These are phyloP conservation scores for Trichoderma virens DNA, from an alignment of 495 filamentous ascomycete genomes.

Conservation along the genomic window DNA sequence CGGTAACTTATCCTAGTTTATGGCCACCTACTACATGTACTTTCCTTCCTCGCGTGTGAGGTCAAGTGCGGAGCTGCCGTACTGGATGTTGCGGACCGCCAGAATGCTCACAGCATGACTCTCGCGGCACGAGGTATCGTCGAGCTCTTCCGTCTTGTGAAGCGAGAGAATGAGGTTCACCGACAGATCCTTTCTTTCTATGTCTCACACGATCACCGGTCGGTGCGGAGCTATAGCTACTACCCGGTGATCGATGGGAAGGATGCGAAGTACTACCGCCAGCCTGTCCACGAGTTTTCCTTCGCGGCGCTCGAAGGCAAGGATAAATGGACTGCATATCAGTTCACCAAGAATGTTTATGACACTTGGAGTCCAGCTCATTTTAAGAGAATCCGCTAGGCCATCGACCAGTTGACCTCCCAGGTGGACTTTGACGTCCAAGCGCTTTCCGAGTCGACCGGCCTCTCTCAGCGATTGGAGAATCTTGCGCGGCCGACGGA, in stretches of 20 bases:
- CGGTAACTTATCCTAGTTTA: slow-evolving; percentile 26
- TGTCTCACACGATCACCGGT: slow-evolving; percentile 33
- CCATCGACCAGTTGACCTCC: slow-evolving; percentile 29
- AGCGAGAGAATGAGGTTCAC: slow-evolving; percentile 30
- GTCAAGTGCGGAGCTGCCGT: slow-evolving; percentile 8
- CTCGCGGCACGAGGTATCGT: slow-evolving; percentile 28
- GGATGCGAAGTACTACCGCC: slow-evolving; percentile 26
- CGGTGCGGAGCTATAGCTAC: slow-evolving; percentile 32
- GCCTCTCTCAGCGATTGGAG: no score
- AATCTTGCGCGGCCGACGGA: no score
- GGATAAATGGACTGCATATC: slow-evolving; percentile 18
- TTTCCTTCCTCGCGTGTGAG: slow-evolving; percentile 35
- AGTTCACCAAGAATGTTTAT: slow-evolving; percentile 31
- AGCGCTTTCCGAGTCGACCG: no score
- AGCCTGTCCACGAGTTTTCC: slow-evolving; percentile 5
- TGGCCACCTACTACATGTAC: slow-evolving; percentile 33
- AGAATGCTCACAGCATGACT: slow-evolving; percentile 22
- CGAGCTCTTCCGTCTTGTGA: slow-evolving; percentile 24
- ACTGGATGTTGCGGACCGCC: neutral
- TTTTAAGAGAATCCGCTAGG: slow-evolving; percentile 33
- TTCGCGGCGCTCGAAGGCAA: slow-evolving; percentile 11
- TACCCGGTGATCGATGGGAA: slow-evolving; percentile 26
- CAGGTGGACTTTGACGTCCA: no score
- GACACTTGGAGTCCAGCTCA: slow-evolving; percentile 32
- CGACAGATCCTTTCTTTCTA: slow-evolving; percentile 36